A percentile compares a stretch with the other conserved stretches of the same genome.
These are phyloP conservation scores for Aspergillus thermomutatus DNA, from an alignment of 2,329 filamentous ascomycete genomes.

Conservation along the genomic window DNA sequence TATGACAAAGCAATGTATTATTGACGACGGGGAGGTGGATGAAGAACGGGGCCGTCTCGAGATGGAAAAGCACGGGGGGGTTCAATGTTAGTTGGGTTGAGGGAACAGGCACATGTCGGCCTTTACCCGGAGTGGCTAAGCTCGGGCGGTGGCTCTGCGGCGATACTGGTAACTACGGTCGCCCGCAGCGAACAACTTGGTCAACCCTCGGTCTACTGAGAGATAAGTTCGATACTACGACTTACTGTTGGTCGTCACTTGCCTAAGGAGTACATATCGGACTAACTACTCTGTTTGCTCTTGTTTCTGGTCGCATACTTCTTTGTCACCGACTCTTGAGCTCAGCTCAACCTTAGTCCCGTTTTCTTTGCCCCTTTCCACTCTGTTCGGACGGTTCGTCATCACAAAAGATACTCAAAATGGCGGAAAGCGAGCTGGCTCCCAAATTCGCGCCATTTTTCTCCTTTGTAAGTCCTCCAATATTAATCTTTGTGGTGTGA, in stretches of 20 bases:
- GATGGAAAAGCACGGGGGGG: slow-evolving; percentile 18
- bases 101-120: slow-evolving; percentile 22
- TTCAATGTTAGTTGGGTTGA: slow-evolving; percentile 19
- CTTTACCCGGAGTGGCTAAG: slow-evolving; percentile 20
- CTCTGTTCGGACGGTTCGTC: background rate
- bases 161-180: slow-evolving; percentile 13
- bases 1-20: background rate
- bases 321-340: background rate
- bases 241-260: background rate
- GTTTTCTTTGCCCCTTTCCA: background rate
- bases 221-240: background rate
- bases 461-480: slow-evolving; percentile 56
- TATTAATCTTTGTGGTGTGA: slow-evolving; percentile 1
- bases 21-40: slow-evolving; percentile 3
- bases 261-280: background rate
- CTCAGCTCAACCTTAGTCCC: background rate
- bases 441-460: slow-evolving; percentile 67
- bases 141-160: background rate
- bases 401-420: slow-evolving; percentile 21
- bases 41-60: slow-evolving; percentile 11
- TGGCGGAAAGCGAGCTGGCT: slow-evolving; percentile 50
- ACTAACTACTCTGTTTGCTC: background rate
- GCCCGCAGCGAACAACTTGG: slow-evolving; percentile 14
- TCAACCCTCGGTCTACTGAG: background rate
- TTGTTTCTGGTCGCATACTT: background rate